Conservation (phyloP, 2,329 filamentous ascomycete species). For the Setomelanomma holmii region DNA sequence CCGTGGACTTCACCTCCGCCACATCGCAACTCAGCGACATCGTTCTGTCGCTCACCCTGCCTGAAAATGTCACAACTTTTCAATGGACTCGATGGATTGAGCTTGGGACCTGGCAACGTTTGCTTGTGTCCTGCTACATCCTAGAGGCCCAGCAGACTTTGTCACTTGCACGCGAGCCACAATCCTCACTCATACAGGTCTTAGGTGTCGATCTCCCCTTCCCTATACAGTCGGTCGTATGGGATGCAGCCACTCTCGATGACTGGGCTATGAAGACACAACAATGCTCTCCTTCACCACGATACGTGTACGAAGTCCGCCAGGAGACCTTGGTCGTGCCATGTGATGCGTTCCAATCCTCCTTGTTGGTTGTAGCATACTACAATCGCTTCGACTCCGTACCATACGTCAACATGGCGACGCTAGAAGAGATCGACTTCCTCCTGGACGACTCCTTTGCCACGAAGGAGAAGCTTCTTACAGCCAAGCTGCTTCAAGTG, state of each 20-base stretch:
- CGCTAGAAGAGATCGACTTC: constrained; percentile 26
- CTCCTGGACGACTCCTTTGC: constrained; percentile 30
- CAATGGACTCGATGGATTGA: constrained; percentile 46
- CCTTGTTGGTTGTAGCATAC: constrained; percentile 45
- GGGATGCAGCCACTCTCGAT: constrained; percentile 41
- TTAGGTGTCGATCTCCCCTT: constrained; percentile 47
- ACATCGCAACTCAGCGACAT: constrained; percentile 25
- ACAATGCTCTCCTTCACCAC: constrained; percentile 24
- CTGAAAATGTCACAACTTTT: constrained; percentile 27
- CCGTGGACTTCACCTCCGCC: constrained; percentile 22
- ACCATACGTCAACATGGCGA: constrained; percentile 18
- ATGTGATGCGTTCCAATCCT: constrained; percentile 47
- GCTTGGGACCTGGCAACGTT: constrained; percentile 40
- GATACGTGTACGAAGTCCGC: constrained; percentile 35
- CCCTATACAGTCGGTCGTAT: constrained; percentile 43
- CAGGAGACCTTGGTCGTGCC: constrained; percentile 11
- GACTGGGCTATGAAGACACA: constrained; percentile 34
- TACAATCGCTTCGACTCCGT: constrained; percentile 33
- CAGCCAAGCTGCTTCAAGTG: constrained; percentile 47
- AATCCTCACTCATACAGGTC: constrained; percentile 23
- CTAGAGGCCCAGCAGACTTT: constrained; percentile 50
- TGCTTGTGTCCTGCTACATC: constrained; percentile 52
- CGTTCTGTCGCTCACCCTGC: constrained; percentile 20
- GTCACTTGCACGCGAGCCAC: constrained; percentile 34
- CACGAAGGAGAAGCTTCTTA: constrained; percentile 41